Conservation (phyloP, 805 yeast species). For the Pachysolen tannophilus region DNA sequence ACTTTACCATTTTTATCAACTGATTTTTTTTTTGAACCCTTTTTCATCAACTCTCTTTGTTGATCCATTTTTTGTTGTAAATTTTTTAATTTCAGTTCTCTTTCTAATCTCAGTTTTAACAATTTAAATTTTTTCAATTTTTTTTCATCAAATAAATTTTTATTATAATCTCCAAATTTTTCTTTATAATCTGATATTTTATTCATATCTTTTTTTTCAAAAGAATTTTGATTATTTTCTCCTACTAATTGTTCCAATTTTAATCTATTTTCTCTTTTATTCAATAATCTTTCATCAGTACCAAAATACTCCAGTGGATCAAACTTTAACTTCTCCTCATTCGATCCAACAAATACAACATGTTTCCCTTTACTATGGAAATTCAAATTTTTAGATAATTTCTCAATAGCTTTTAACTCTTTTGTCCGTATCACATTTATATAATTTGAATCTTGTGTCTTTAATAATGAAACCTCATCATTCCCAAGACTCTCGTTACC, state of each 20-base stretch:
- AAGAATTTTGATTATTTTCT: conserved; percentile 21
- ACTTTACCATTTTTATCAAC: conserved; percentile 58
- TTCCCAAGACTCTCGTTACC: conserved; percentile 50
- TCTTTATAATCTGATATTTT: conserved; percentile 18
- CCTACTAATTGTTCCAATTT: conserved; percentile 50
- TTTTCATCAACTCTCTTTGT: conserved; percentile 85
- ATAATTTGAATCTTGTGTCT: conserved; percentile 88
- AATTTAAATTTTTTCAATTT: conserved; percentile 54
- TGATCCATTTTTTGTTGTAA: conserved; percentile 68
- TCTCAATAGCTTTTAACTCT: conserved; percentile 59
- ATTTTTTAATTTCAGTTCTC: conserved; percentile 57
- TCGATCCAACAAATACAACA: conserved; percentile 74
- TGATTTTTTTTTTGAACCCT: conserved; percentile 77
- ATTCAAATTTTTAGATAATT: conserved; percentile 38
- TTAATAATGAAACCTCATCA: conserved; percentile 75
- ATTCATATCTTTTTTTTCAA: too few species aligned
- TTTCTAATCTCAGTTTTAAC: conserved; percentile 57
- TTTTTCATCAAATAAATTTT: conserved; percentile 30
- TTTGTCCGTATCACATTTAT: conserved; percentile 67
- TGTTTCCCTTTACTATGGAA: conserved; percentile 65
- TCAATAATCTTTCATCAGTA: conserved; percentile 58
- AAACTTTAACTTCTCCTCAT: conserved; percentile 47
- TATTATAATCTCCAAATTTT: conserved; percentile 12
- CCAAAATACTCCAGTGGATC: conserved; percentile 59
- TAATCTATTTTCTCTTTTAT: conserved; percentile 65